Evolutionary conservation across 805 yeast species (phyloP), one percentile per base, ranked within the genome.

Genomic region (Barnettozyma siamensis): DNA sequence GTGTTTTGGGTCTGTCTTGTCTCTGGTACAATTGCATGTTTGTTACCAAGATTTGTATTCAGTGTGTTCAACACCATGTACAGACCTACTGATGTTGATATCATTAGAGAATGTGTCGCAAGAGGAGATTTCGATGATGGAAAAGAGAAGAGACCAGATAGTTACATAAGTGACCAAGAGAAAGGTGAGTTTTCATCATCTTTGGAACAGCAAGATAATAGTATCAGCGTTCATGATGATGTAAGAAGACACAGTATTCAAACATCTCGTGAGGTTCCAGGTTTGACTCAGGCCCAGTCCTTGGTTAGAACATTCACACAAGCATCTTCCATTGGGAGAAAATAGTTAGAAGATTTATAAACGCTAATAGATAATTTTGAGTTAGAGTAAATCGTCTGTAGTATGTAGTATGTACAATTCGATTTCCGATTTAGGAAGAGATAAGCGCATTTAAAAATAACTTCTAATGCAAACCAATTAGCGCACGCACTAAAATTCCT

Each of bases 81-180:
- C 52, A 65, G 59, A 49, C 94, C 93, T 26, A 68, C 66, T 36
- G 91, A 84, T 60, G 64, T 80, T 47, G 91, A 84, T 51, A 79
- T 84, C 45, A 70, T 84, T 40, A 63, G 93, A 51, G 93, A 39
- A 65, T 71, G 47, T 88, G 91, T 41, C 80, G 78, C 54, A 75
- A 72, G 55, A 75, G 71, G 51, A 70, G 71, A 31, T 79, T 78
- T 59, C 82, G 83, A n/a, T 62, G 35, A 36, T 5, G 20, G 21
- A 1, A 41, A 28, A 24, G 59, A 15, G 68, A 72, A 38, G 78
- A 78, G 56, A 86, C 80, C 57, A n/a, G 31, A 28, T n/a, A 31
- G 31, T 17, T 82, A 84, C 12, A 28, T 26, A 31, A 33, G 30
- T 19, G 47, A 43, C 11, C 38, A 29, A 33, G 47, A 46, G 24